Base-by-base conservation (phyloP, 352 stramenopile species). In the Phytopythium vexans region DNA sequence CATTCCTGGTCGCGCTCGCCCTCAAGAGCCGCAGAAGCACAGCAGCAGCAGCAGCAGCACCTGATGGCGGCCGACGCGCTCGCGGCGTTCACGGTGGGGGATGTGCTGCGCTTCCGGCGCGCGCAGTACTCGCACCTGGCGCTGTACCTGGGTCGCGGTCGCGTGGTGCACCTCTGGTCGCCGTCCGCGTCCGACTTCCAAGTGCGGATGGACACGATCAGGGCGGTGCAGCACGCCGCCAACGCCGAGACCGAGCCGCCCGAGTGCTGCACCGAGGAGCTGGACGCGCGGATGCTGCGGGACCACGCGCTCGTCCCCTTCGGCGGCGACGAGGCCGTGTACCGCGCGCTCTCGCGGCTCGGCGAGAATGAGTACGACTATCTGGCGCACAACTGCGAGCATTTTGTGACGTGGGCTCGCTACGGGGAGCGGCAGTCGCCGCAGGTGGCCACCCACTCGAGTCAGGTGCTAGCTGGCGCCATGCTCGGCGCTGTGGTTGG, bases 331-430 rank as follows among this genome's bases (percentile, higher is more conserved):
- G 74, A 86, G 15, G 59, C 72, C 15, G 66, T 86, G 54, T 56
- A 53, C 1, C 74, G 79, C 32, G 79, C 79, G 32, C 67, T 69
- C 47, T 62, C 65, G 37, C 62, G 72, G 8, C 68, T 90, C 9
- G 74, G 77, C 40, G 76, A 85, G 58, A 60, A 54, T 31, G 34
- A 9, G 21, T 90, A 90, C 62, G 68, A 74, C 48, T 81, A 45
- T 16, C 35, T 90, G 37, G 54, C 31, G 5, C 66, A 82, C 66
- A 90, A 90, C 52, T 90, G 79, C 68, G 79, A 90, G 51, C 79
- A 90, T 57, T 90, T 90, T 64, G 79, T 88, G 41, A 88, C 79
- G 43, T 90, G 74, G 79, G 79, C 74, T 10, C 65, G 77, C 36
- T 88, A 90, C 52, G 74, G 74, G 14, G 54, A 72, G 9, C 68